Conservation (phyloP, 352 stramenopile species). For the Phytophthora citricola region DNA sequence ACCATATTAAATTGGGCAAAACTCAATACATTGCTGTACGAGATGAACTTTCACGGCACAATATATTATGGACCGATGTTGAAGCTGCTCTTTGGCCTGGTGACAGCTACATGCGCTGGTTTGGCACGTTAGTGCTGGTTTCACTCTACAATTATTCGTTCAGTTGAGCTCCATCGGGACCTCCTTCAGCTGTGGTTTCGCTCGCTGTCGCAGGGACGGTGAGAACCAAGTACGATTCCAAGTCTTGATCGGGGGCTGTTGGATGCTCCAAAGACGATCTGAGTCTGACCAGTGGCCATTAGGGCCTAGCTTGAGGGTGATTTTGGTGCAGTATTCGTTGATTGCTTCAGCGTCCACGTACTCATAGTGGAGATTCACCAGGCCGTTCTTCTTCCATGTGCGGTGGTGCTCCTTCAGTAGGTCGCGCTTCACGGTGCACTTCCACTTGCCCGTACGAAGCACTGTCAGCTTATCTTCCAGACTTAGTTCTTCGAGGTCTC, state of each 20-base stretch:
- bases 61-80: conserved; percentile 16
- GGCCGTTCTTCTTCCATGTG: conserved; percentile 63
- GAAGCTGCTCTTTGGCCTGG: neutral
- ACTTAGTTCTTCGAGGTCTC: conserved; percentile 51
- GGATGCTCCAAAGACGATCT: conserved; percentile 51
- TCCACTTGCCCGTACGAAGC: conserved; percentile 54
- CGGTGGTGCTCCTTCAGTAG: conserved; percentile 62
- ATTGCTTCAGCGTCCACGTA: conserved; percentile 50
- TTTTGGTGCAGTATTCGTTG: conserved; percentile 54
- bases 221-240: conserved; percentile 11
- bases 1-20: conserved; percentile 8
- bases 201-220: conserved; percentile 8
- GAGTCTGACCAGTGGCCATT: conserved; percentile 65
- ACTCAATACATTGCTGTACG: neutral
- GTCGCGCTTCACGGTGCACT: conserved; percentile 61
- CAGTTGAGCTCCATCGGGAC: neutral
- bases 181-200: neutral
- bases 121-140: neutral
- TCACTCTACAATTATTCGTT: neutral
- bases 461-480: conserved; percentile 51
- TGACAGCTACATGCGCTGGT: neutral
- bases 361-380: conserved; percentile 51
- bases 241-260: conserved; percentile 17
- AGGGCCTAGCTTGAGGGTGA: conserved; percentile 46
- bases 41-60: neutral